Evolutionary conservation across 2,329 filamentous ascomycete genomes (phyloP), one percentile per base, ranked within the genome.

Genomic region (Scortechinia acanthostroma): DNA sequence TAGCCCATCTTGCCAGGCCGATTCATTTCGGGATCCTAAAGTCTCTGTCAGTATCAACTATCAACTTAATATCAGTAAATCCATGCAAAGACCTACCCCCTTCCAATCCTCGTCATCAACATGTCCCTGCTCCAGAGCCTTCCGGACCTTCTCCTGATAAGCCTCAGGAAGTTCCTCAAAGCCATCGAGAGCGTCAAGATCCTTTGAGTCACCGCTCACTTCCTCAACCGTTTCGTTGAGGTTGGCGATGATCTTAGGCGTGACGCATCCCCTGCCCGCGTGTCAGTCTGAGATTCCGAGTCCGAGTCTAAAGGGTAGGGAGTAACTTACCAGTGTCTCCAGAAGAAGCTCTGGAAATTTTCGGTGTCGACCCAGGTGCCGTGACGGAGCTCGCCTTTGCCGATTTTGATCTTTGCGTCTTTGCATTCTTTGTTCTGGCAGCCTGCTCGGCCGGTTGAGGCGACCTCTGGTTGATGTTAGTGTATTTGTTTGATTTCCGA

Each of bases 71-170:
- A 10, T 10, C n/a, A 30, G 10, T n/a, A 30, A 30, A 30, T 10
- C 10, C 10, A 30, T 30, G 25, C n/a, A 30, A 30, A 30, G 25
- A 70, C 86, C 66, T 74, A 95, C 90, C 13, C 89, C 89, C 23
- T 85, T 91, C 80, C 89, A 96, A 54, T 96, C 91, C 44, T 88
- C 83, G 35, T 88, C 74, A 52, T 86, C 84, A 54, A 97, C 84
- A 55, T 93, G 87, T 20, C 88, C 89, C 58, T 91, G 76, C 47
- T 76, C 72, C 20, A 96, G 62, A 44, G 86, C 88, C 42, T 75
- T 76, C 43, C 76, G 71, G 51, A 96, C 70, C 70, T 93, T 95
- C 40, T 77, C 77, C 62, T 91, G 80, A 1, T 79, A 55, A 2
- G 88, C 83, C 0, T 72, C 66, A 28, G 52, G 53, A 45, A 95